Percentiles rank a stretch among this genome's conserved stretches.
phyloP scores from a whole-genome alignment of 345 rosid genomes.

The Cardamine resedifolia region DNA sequence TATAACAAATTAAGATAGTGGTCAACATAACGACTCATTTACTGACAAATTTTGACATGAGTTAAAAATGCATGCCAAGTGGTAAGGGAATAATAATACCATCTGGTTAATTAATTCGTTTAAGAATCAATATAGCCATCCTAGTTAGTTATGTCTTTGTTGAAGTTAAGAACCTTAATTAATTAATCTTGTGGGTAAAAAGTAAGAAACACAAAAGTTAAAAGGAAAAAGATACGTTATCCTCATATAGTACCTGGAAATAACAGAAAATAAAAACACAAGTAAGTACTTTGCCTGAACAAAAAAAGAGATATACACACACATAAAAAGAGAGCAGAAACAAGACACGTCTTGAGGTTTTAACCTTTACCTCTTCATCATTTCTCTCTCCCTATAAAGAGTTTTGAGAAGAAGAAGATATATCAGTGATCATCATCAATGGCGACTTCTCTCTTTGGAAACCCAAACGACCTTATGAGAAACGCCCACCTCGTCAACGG shows the following conservation, averaged over 20 bases:
- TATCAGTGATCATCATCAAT: slow-evolving; percentile 36
- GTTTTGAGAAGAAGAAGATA: background rate
- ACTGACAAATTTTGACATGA: background rate
- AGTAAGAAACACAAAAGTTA: slow-evolving; percentile 9
- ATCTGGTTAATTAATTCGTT: background rate
- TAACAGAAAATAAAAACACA: slow-evolving; percentile 35
- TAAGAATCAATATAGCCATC: background rate
- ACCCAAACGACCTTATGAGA: slow-evolving; percentile 23
- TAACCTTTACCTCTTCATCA: slow-evolving; percentile 17
- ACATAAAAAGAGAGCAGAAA: slow-evolving; percentile 17
- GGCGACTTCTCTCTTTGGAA: slow-evolving; percentile 33
- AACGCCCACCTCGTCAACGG: slow-evolving; percentile 8
- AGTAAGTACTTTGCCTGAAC: slow-evolving; percentile 33
- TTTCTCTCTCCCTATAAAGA: slow-evolving; percentile 11
- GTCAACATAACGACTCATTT: background rate
- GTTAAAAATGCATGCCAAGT: slow-evolving; percentile 2
- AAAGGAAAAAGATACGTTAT: slow-evolving; percentile 10
- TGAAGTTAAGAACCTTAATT: background rate
- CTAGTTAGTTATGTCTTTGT: background rate
- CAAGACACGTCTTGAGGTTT: slow-evolving; percentile 28
- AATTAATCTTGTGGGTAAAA: background rate
- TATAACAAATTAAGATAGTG: background rate
- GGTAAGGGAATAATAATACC: background rate
- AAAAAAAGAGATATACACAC: slow-evolving; percentile 2
- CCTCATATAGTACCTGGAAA: slow-evolving; percentile 42